Evolutionary conservation across 768 basidiomycete species (phyloP), one percentile per base, ranked within the genome.

Genomic region (Calocera viscosa): DNA sequence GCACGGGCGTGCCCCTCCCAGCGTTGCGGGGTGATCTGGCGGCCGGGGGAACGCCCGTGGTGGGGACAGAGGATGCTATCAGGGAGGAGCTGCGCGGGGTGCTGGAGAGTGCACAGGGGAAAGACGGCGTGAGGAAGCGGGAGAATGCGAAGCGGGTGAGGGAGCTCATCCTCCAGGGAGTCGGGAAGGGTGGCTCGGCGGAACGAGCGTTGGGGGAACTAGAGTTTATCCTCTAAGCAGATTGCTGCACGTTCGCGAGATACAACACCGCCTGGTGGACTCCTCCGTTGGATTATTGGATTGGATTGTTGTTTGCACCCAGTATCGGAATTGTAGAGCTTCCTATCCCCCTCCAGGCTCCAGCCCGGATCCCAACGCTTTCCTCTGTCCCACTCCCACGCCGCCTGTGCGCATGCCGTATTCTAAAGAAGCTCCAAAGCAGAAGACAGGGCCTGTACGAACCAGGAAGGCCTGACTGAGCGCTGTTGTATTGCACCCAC

Each of bases 61-160:
- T 30, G 16, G 53, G 53, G 26, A 72, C 73, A 0, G 16, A 72
- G 26, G 72, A 73, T n/a, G 71, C 74, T 1, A 49, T 74, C 17
- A 39, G 67, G 22, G 65, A 33, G 0, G 75, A 75, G 65, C 49
- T 67, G 22, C 49, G 39, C 8, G 67, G 65, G 10, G 69, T 74
- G 16, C 68, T 75, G 22, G 16, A 34, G 12, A 64, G 65, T 26
- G 72, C 73, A 8, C 69, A 71, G 26, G 72, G 75, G 0, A 68
- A 67, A 39, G 75, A 74, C 30, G 75, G 75, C 0, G 65, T 24
- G 60, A 66, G 63, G 64, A 74, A 74, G 68, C 68, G 74, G 12
- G 68, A 65, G 40, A 72, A 72, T 41, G 64, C 70, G 49, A 43
- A 65, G 65, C 67, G 64, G 32, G 43, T 73, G 22, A 65, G 14